Evolutionary conservation across 2,329 filamentous ascomycete genomes (phyloP).

Genomic region (Cytospora leucostoma): DNA sequence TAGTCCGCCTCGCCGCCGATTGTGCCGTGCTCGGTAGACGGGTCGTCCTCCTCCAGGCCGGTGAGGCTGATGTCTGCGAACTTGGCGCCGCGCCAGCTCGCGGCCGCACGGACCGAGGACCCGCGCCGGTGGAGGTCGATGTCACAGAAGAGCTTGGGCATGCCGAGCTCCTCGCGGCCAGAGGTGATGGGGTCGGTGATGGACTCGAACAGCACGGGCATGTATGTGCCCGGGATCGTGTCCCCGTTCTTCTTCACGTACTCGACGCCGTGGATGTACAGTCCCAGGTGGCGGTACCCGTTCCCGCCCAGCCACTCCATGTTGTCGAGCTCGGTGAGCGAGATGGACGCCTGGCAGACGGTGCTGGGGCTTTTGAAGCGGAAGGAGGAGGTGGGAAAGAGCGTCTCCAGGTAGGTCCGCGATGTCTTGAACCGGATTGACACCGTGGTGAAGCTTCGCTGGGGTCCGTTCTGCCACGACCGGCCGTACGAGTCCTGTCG

Average conservation of each 20-base stretch:
- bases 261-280: constrained; percentile 55
- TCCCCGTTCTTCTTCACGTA: constrained; percentile 48
- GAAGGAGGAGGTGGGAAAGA: constrained; percentile 47
- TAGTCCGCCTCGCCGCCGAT: constrained; percentile 33
- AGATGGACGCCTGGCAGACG: constrained; percentile 46
- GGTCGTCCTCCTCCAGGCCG: constrained; percentile 29
- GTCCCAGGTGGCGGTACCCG: constrained; percentile 50
- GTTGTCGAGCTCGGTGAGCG: constrained; percentile 38
- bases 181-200: constrained; percentile 54
- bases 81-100: constrained; percentile 43
- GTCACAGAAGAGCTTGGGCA: constrained; percentile 53
- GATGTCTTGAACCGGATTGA: constrained; percentile 54
- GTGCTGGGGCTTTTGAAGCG: constrained; percentile 47
- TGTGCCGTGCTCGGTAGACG: constrained; percentile 31
- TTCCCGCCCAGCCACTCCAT: constrained; percentile 38
- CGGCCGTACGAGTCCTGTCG: constrained; percentile 40
- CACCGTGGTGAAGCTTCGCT: constrained; percentile 44
- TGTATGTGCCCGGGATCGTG: constrained; percentile 48
- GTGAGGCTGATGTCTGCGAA: constrained; percentile 31
- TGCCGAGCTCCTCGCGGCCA: constrained; percentile 56
- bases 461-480: constrained; percentile 15
- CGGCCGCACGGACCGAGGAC: constrained; percentile 41
- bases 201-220: constrained; percentile 56
- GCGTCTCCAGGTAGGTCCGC: constrained; percentile 49
- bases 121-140: constrained; percentile 41